Evolutionary conservation across 768 basidiomycete genomes (phyloP), one percentile per base, ranked within the genome.

Genomic region (Udeniomyces megalosporus): DNA sequence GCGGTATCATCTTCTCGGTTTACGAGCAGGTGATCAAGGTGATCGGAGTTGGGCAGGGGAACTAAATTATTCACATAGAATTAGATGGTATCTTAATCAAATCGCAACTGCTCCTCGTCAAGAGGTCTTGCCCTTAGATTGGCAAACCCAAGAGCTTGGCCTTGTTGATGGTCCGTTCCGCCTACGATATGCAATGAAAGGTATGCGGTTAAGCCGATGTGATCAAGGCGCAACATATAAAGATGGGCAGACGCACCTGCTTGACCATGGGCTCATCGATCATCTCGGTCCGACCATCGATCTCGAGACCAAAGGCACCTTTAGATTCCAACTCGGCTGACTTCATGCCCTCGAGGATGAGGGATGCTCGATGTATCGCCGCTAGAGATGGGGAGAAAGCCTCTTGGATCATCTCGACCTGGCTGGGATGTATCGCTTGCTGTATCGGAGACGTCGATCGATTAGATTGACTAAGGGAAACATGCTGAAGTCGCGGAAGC

Each of bases 341-440:
- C 68, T 78, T 73, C 85, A 88, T 86, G 56, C 75, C 78, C 50
- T 78, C 78, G 29, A 88, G 71, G 49, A 95, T 87, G 62, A 79
- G 81, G 12, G 79, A 80, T 0, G 90, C 90, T 50, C 85, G 84
- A 7, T 79, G 69, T 24, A 92, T 86, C 70, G 89, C 89, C 86
- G 81, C 73, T 20, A 76, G 71, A 0, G 82, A 82, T 0, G 91
- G 91, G 0, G 87, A 80, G 71, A 85, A 96, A 0, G 84, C 82
- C 6, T 78, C 74, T 64, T 92, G 86, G 28, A 92, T 86, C 7
- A 79, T 77, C 35, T 80, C 78, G 4, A 93, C 80, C 73, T 96
- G 92, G 28, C 76, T 75, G 0, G 92, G 92, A 72, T 96, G 92
- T 45, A 96, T 92, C 2, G 86, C 88, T 90, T 96, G 92, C 88